phyloP scores from a whole-genome alignment of 176 grass and related monocot species.

The Olyra latifolia region DNA sequence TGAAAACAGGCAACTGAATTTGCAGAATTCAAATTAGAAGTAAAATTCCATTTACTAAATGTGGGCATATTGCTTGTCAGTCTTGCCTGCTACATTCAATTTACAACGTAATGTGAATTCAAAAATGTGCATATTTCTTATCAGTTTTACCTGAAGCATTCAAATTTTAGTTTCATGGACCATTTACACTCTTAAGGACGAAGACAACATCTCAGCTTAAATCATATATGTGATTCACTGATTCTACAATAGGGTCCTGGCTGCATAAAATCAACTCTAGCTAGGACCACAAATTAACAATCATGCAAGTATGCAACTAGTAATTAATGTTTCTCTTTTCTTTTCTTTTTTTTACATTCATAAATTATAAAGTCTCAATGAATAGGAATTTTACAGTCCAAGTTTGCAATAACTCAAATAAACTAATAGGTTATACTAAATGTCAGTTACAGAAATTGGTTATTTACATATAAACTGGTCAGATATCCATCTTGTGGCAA shows the following conservation, averaged over 20 bases:
- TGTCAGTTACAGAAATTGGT: background rate
- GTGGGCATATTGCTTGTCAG: background rate
- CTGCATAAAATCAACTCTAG: background rate
- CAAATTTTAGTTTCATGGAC: conserved; percentile 17
- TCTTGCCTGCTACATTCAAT: background rate
- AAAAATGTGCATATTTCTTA: conserved; percentile 1
- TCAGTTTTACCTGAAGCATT: background rate
- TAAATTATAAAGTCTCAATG: background rate
- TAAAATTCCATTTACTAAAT: background rate
- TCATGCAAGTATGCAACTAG: background rate
- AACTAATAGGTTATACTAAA: background rate
- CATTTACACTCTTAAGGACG: background rate
- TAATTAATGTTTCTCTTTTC: background rate
- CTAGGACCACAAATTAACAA: background rate
- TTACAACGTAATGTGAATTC: background rate
- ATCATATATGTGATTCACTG: background rate
- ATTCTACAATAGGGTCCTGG: background rate
- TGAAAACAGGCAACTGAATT: background rate
- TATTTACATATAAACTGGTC: background rate
- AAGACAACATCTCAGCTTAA: background rate
- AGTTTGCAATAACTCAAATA: background rate
- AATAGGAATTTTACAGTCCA: background rate
- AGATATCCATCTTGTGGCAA: background rate
- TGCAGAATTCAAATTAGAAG: conserved; percentile 6
- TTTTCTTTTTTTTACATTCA: background rate